Evolutionary conservation across 495 filamentous ascomycete species (phyloP), one percentile per base, ranked within the genome.

Genomic region (Aspergillus nanangensis): DNA sequence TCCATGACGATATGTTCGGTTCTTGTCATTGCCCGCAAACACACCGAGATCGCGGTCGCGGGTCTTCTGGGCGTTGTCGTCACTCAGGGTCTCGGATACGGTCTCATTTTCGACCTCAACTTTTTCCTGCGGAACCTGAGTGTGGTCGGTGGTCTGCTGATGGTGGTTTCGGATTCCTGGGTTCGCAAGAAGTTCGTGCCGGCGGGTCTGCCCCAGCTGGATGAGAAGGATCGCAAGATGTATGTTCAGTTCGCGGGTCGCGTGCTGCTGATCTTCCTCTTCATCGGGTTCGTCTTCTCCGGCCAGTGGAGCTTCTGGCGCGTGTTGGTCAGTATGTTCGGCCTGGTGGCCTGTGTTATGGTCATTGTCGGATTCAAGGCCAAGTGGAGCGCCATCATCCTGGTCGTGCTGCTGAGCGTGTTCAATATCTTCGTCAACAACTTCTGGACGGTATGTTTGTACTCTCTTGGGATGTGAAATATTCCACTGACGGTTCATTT

Each of bases 151-250:
- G 93, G 93, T 43, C 78, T 98, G 33, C 77, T 98, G 38, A 96
- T 98, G 93, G 94, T 98, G 3, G 76, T 98, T 11, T 96, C 91
- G 14, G 93, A 98, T 72, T 92, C 86, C 38, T 97, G 91, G 91
- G 88, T 96, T 58, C 85, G 92, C 65, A 96, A 96, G 81, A 85
- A 82, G 66, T 96, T 96, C 71, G 90, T 91, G 10, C 95, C 95
- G 34, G 93, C 93, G 20, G 93, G 93, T 32, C 75, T 98, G 46
- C 93, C 93, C 41, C 80, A 87, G 70, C 77, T 97, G 18, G 92
- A 96, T 56, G 93, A 98, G 78, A 96, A 96, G 80, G 94, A 98
- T 66, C 86, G 89, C 65, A 98, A 97, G 79, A 96, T 96, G 89
- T 98, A 98, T 75, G 91, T 98, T 70, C 93, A 97, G 78, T 83